Conservation (phyloP, 495 filamentous ascomycete species). For the Neurospora hispaniola region DNA sequence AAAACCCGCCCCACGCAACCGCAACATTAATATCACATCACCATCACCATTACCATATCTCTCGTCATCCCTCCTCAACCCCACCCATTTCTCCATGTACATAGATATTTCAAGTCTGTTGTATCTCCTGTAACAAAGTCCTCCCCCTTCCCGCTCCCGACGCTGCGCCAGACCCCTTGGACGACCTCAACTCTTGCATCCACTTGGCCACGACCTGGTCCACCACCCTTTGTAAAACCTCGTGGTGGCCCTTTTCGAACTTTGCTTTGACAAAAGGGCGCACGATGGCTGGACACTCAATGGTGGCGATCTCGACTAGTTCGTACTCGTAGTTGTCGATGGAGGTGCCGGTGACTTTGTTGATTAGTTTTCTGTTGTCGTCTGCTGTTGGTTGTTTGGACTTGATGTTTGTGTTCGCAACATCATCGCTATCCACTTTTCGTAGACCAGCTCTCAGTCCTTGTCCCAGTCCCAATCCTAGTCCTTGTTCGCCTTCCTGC, state of each 20-base stretch:
- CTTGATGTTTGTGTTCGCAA: background rate
- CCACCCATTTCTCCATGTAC: no score
- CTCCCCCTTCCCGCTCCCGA: background rate
- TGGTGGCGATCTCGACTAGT: conserved; percentile 21
- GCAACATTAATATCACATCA: background rate
- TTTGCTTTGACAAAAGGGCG: conserved; percentile 22
- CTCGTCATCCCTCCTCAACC: no score
- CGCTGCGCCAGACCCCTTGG: background rate
- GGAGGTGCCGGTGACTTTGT: background rate
- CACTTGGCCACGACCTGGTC: conserved; percentile 5
- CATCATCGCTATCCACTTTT: background rate
- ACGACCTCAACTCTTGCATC: background rate
- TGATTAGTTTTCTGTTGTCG: background rate
- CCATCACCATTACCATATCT: background rate
- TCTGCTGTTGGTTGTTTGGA: background rate
- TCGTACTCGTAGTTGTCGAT: conserved; percentile 17
- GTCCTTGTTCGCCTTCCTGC: no score
- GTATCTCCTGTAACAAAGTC: background rate
- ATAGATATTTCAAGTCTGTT: background rate
- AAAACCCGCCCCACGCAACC: no score
- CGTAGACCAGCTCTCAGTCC: background rate
- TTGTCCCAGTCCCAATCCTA: background rate
- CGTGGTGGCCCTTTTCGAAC: conserved; percentile 16
- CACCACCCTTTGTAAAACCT: conserved; percentile 16
- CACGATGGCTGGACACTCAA: conserved; percentile 19